Base-by-base conservation (phyloP, 1,284 basidiomycete species). In the Sanguinoderma infundibulare region DNA sequence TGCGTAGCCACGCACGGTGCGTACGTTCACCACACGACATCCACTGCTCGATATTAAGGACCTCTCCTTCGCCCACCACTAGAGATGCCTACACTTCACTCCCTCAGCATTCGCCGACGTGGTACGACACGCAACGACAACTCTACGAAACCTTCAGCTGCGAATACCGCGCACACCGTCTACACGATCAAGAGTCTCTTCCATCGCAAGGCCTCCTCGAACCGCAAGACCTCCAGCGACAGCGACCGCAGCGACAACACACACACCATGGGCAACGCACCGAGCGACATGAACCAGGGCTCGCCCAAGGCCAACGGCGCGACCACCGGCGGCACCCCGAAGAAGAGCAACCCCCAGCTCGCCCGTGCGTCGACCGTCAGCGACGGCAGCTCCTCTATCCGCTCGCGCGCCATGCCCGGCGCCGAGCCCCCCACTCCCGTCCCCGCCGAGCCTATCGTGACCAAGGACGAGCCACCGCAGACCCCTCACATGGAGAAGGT, bases 251-350 rank as follows among this genome's bases (percentile, higher is more conserved):
- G 10, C 47, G 35, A 17, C 24, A 35, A 53, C 58, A 60, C 24
- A n/a, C n/a, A n/a, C 50, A 52, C 30, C 30, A 69, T 69, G 67
- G 67, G 67, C 34, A 69, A 69, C 59, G 59, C 63, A 32, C 64
- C 63, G 32, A 65, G 63, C 60, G 57, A 63, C 59, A 65, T 65
- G 64, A 67, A 63, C 61, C 35, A 38, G 20, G 54, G 26, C 17
- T 7, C 9, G 7, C 24, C 26, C 53, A 32, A 44, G 30, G 51
- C 57, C 20, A 60, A 55, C 49, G 59, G 46, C 34, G 32, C 53
- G 30, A n/a, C 49, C 30, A 10, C 22, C 26, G 46, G 32, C 57
- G 61, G 55, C 55, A 49, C 57, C n/a, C 50, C 60, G 26, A 22
- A 55, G 55, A 62, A 60, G 32, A 42, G 32, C 7, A 28, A 46